Base-by-base conservation (phyloP, 179 eudicot genomes). In the Dionaea muscipula region DNA sequence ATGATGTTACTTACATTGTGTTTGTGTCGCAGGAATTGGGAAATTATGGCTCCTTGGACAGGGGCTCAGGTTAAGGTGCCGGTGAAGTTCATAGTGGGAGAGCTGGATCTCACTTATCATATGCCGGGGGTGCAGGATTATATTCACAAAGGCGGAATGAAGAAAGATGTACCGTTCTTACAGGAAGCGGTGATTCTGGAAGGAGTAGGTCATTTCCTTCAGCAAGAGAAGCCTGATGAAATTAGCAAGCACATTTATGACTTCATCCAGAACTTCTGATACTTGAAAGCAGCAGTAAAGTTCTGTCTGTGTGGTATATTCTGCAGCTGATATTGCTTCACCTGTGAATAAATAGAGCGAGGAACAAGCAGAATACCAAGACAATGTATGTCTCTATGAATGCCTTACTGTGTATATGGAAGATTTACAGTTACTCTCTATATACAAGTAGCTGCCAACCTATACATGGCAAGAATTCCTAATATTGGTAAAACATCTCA, bases 181-280 rank as follows among this genome's bases (percentile, higher is more conserved):
- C 71, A 85, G 51, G 93, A 88, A 26, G 61, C 77, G 10, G 81
- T 88, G 0, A 56, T 88, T 13, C 61, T 88, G 64, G 81, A 81
- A 79, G 94, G 85, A 31, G 91, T 75, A 2, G 91, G 75, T 35
- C 96, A 88, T 73, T 88, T 85, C 59, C 56, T 82, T 45, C 81
- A 82, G 58, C 76, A 85, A 65, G 96, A 88, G 68, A 75, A 64
- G 67, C 79, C 87, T 13, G 79, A 82, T 16, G 77, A 85, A 50
- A 38, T 85, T 61, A 77, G 64, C 64, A 59, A 75, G 14, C 94
- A 88, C 62, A 82, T 85, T 26, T 63, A 65, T 27, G 82, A 85
- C 45, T 85, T 82, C 72, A 57, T 88, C 63, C 58, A 53, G 39
- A 73, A 66, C 65, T 87, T 79, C 62, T 71, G n/a, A n/a, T n/a